phyloP scores from a whole-genome alignment of 345 rosid species.

The Moringa oleifera region DNA sequence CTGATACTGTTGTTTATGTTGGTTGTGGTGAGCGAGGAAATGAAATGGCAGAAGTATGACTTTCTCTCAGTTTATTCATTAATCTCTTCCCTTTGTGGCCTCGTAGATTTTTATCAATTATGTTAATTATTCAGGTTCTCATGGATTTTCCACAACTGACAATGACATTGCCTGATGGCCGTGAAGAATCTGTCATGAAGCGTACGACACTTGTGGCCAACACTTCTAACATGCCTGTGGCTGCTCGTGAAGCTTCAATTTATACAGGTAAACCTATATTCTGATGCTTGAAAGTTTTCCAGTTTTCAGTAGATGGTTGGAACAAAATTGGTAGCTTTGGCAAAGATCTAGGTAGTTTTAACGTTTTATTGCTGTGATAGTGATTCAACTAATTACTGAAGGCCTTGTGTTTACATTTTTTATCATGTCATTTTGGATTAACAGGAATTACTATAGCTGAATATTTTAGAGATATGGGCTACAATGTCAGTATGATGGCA shows the following conservation, averaged over 20 bases:
- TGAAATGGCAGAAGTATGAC: conserved; percentile 96
- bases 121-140: conserved; percentile 58
- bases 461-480: conserved; percentile 98
- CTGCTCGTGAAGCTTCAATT: conserved; percentile 99
- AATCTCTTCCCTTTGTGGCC: not conserved
- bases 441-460: conserved; percentile 99
- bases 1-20: conserved; percentile 96
- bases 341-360: not conserved
- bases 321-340: conserved; percentile 5
- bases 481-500: conserved; percentile 99
- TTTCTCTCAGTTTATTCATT: conserved; percentile 13
- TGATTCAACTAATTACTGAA: not conserved
- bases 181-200: conserved; percentile 99
- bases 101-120: conserved; percentile 5
- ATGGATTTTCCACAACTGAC: conserved; percentile 99
- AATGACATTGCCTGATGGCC: conserved; percentile 99
- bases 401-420: conserved; percentile 3
- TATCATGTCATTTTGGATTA: conserved; percentile 7
- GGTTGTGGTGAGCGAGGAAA: conserved; percentile 99
- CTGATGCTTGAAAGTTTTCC: too few relatives aligned
- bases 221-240: conserved; percentile 99
- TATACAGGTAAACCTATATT: conserved; percentile 56
- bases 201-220: conserved; percentile 98
- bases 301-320: not conserved
- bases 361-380: not conserved